These are phyloP conservation scores for Aureobasidium namibiae DNA, from an alignment of 2,329 filamentous ascomycete genomes.

Conservation along the genomic window DNA sequence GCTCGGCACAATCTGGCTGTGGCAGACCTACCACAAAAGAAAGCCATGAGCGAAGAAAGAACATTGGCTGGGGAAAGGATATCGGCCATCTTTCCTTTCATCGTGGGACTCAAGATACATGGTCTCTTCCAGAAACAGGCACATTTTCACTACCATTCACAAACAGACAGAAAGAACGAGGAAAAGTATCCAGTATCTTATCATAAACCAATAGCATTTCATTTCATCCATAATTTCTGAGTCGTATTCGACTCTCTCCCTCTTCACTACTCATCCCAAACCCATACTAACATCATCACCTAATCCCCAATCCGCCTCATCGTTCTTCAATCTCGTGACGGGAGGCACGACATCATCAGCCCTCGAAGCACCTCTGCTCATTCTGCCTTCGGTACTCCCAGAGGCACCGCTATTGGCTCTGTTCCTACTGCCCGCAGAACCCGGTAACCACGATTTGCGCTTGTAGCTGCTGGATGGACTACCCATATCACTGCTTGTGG, in stretches of 20 bases:
- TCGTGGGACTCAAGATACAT: no score
- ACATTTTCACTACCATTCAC: not conserved
- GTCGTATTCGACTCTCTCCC: not conserved
- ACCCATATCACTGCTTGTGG: not conserved
- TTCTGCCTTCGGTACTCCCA: conserved; percentile 6
- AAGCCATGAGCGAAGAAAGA: no score
- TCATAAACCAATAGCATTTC: not conserved
- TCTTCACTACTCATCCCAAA: conserved; percentile 16
- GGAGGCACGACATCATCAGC: conserved; percentile 14
- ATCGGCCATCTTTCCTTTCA: no score
- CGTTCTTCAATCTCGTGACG: conserved; percentile 11
- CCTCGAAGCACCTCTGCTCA: not conserved
- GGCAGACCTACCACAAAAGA: no score
- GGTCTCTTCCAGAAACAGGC: no score
- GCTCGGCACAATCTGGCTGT: no score
- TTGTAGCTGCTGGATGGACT: conserved; percentile 12
- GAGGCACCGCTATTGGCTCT: conserved; percentile 1
- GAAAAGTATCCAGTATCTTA: not conserved
- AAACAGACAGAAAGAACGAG: not conserved
- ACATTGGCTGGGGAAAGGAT: no score
- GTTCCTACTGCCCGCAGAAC: not conserved
- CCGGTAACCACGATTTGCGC: conserved; percentile 1
- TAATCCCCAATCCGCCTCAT: conserved; percentile 16
- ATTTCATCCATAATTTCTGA: not conserved
- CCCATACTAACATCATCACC: conserved; percentile 17